Evolutionary conservation across 2,329 filamentous ascomycete genomes (phyloP), one percentile per base, ranked within the genome.

Genomic region (Trichoderma sp.): DNA sequence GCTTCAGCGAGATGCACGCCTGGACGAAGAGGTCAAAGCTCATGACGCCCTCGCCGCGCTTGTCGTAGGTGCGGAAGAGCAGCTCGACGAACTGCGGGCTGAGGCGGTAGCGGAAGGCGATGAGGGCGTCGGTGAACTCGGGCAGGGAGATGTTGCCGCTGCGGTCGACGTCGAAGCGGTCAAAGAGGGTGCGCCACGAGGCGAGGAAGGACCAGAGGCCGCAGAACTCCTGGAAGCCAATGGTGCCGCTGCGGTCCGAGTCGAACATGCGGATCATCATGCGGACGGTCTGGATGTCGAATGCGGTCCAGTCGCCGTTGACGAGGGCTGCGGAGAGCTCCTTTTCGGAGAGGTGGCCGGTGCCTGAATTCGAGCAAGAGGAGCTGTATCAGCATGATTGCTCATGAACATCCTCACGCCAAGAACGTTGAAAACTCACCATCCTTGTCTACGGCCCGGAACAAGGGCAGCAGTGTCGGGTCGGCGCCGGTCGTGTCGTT

Each of bases 221-320:
- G 75, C 93, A 96, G 78, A 99, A 99, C 78, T 98, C 95, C 69
- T 95, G 89, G 77, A 97, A 98, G 67, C 90, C 93, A 76, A 99
- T 96, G 15, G 90, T 91, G 59, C 93, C 93, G 68, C 86, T 90
- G 71, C 91, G 90, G 78, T 97, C 91, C 66, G 90, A 91, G 79
- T 98, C 94, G 79, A 99, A 99, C 95, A 99, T 98, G 74, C 93
- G 90, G 71, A 99, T 97, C 93, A 99, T 97, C 92, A 98, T 97
- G 74, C 90, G 90, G 69, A 98, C 93, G 1, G 95, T 99, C 72
- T 97, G 91, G 5, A 88, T 85, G 78, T 99, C 93, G 76, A 99
- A 99, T 5, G 92, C 87, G 1, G 92, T 92, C 87, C 92, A 97
- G 82, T 99, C 95, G 63, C 93, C 94, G 75, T 99, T 99, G 66